A percentile compares a stretch with the other conserved stretches of the same genome.
Conservation (phyloP, 2,329 filamentous ascomycete genomes). For the Amauroascus verrucosus region DNA sequence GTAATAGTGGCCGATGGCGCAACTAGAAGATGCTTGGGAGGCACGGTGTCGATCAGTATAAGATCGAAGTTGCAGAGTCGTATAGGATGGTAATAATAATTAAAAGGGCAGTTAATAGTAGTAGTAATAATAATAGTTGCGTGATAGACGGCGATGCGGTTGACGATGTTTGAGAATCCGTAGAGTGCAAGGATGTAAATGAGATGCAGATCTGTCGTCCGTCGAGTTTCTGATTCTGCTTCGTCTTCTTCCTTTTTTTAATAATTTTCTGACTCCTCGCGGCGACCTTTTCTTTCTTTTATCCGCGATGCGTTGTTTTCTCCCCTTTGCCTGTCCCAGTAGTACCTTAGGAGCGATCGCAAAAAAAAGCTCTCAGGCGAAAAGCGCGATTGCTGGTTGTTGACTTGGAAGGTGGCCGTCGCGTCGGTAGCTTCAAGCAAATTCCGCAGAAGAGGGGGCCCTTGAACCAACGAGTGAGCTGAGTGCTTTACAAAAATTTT, state of each 20-base stretch:
- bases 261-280: too few relatives aligned
- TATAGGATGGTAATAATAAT: background rate
- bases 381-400: too few relatives aligned
- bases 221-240: background rate
- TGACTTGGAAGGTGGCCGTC: background rate
- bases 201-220: too few relatives aligned
- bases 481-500: too few relatives aligned
- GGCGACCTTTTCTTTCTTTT: background rate
- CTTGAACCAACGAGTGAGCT: too few relatives aligned
- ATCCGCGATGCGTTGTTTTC: conserved; percentile 7
- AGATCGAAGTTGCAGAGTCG: background rate
- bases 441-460: too few relatives aligned
- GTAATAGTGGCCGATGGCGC: background rate
- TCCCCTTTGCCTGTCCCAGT: too few relatives aligned
- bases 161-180: too few relatives aligned
- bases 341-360: too few relatives aligned
- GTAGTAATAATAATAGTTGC: background rate
- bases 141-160: too few relatives aligned
- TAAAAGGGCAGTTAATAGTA: background rate
- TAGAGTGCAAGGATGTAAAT: too few relatives aligned
- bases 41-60: conserved; percentile 2
- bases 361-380: too few relatives aligned
- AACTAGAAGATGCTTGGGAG: background rate
- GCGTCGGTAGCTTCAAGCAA: conserved; percentile 2
- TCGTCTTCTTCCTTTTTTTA: background rate